A percentile compares a stretch with the other conserved stretches of the same genome.
Evolutionary conservation across 345 rosid species (phyloP).

Genomic region (Triadica sebifera): DNA sequence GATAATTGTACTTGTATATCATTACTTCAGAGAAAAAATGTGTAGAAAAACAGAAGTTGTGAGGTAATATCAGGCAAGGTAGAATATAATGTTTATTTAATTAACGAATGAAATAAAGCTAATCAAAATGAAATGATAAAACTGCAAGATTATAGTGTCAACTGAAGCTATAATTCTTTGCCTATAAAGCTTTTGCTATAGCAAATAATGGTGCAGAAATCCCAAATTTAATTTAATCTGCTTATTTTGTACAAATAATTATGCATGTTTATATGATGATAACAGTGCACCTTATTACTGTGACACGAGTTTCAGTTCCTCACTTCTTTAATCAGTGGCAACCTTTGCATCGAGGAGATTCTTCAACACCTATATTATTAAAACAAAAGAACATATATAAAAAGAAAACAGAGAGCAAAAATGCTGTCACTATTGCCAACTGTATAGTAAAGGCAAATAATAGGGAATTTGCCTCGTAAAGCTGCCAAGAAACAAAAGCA

Average conservation of each 20-base stretch:
- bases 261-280: neutral
- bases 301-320: slow-evolving; percentile 8
- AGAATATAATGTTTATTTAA: neutral
- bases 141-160: neutral
- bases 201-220: slow-evolving; percentile 2
- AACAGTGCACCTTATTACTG: neutral
- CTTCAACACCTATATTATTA: slow-evolving; percentile 38
- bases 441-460: neutral
- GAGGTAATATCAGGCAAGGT: too few species aligned
- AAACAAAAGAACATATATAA: neutral
- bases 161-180: neutral
- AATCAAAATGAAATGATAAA: neutral
- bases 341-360: slow-evolving; percentile 42
- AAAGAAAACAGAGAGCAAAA: neutral
- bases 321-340: neutral
- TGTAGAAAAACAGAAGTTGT: neutral
- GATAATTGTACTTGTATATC: neutral
- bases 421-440: neutral
- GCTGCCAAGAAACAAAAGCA: slow-evolving; percentile 81
- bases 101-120: neutral
- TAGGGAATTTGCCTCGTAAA: slow-evolving; percentile 50
- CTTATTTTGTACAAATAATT: neutral
- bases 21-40: neutral
- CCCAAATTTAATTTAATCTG: neutral
- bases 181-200: neutral